phyloP scores from a whole-genome alignment of 768 basidiomycete genomes.

The Rhodotorula kratochvilovae region DNA sequence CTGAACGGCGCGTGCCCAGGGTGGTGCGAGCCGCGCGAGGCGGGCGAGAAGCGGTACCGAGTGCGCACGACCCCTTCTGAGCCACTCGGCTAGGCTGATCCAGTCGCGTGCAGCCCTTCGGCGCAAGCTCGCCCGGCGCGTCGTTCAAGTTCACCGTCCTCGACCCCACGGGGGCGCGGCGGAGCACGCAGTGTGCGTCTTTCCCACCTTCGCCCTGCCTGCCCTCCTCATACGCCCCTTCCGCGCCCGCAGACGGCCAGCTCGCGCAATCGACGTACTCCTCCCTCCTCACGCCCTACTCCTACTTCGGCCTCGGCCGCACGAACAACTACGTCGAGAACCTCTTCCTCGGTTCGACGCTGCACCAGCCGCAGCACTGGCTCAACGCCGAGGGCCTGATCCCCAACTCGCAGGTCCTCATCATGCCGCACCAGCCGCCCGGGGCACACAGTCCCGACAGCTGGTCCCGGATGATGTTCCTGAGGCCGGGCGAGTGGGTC shows the following conservation, averaged over 20 bases:
- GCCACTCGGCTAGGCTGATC: too few species aligned
- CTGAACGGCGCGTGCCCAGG: conserved; percentile 88
- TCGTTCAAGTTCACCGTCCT: conserved; percentile 96
- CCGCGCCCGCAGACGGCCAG: conserved; percentile 64
- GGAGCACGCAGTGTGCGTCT: conserved; percentile 75
- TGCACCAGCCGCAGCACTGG: conserved; percentile 63
- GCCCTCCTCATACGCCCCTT: not conserved
- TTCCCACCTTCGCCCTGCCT: not conserved
- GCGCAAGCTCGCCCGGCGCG: conserved; percentile 88
- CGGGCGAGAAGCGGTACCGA: conserved; percentile 61
- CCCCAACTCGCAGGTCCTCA: conserved; percentile 94
- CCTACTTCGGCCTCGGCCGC: conserved; percentile 91
- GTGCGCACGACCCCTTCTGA: conserved; percentile 53
- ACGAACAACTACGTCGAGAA: conserved; percentile 99
- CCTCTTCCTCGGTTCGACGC: conserved; percentile 87
- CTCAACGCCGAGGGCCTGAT: conserved; percentile 96
- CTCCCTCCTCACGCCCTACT: conserved; percentile 80
- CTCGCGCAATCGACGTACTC: conserved; percentile 90
- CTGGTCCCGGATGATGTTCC: conserved; percentile 85
- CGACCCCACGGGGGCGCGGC: conserved; percentile 78
- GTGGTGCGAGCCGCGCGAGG: conserved; percentile 63
- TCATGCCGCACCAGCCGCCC: conserved; percentile 63
- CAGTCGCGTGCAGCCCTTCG: conserved; percentile 63
- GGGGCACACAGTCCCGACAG: conserved; percentile 47
- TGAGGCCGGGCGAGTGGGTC: conserved; percentile 94